Conservation (phyloP, 2,329 filamentous ascomycete species). For the Colletotrichum aenigma region DNA sequence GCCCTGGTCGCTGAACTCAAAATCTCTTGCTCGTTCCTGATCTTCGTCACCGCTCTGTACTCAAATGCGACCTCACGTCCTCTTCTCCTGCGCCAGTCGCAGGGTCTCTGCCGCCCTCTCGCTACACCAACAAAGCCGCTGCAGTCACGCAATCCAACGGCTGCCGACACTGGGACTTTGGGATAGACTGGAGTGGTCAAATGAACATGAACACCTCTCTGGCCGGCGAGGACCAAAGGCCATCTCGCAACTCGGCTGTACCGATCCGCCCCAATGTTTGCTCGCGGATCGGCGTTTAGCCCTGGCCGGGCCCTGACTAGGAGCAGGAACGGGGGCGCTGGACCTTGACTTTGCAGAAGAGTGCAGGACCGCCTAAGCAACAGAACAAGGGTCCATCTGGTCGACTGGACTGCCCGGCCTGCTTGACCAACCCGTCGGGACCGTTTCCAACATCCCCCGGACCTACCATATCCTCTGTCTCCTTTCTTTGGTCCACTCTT, state of each 20-base stretch:
- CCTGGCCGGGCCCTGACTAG: slow-evolving; percentile 1
- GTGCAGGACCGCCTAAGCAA: background rate
- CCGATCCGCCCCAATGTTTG: slow-evolving; percentile 8
- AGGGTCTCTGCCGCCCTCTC: background rate
- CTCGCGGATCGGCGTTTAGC: slow-evolving; percentile 5
- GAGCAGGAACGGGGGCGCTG: background rate
- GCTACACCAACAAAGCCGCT: background rate
- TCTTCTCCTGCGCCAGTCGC: background rate
- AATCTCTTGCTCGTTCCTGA: background rate
- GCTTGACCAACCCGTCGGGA: slow-evolving; percentile 17
- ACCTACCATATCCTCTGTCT: background rate
- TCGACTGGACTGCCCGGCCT: background rate
- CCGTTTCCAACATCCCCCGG: slow-evolving; percentile 8
- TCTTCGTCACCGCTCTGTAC: slow-evolving; percentile 2
- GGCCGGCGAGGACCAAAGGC: background rate
- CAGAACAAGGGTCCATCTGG: slow-evolving; percentile 8
- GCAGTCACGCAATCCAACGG: background rate
- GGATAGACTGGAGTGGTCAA: background rate
- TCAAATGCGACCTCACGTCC: slow-evolving; percentile 14
- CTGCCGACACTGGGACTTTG: background rate
- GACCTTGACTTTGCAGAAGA: background rate
- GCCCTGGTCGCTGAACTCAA: slow-evolving; percentile 12
- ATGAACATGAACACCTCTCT: background rate
- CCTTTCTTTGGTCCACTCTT: background rate
- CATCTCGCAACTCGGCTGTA: background rate